Percentiles rank a stretch among this genome's conserved stretches.
Conservation (phyloP, 208 protist species). For the Leishmania tropica region DNA sequence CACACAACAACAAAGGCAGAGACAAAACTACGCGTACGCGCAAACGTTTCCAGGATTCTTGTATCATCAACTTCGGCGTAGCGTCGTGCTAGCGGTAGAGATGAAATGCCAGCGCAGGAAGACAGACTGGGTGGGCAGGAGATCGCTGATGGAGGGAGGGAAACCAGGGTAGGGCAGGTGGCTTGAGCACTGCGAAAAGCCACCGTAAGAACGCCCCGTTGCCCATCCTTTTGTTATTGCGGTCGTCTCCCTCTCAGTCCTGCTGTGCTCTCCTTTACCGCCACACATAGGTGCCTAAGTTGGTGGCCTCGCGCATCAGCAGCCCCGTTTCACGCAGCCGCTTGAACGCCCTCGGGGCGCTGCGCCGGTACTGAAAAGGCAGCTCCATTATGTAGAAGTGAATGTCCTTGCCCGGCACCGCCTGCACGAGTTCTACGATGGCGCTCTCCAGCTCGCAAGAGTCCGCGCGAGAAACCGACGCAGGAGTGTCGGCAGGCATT, state of each 20-base stretch:
- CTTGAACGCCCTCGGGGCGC: slow-evolving; percentile 68
- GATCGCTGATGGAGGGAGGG: background rate
- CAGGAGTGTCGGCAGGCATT: slow-evolving; percentile 12
- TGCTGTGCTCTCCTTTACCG: slow-evolving; percentile 23
- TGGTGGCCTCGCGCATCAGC: slow-evolving; percentile 53
- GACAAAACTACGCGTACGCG: background rate
- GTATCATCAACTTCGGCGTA: background rate
- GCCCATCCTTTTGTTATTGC: too few species aligned
- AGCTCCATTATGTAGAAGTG: slow-evolving; percentile 74
- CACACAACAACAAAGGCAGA: background rate
- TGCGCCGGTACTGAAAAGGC: slow-evolving; percentile 35
- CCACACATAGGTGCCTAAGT: slow-evolving; percentile 79
- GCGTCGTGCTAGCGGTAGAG: background rate
- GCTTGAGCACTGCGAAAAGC: background rate
- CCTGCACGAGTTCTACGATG: slow-evolving; percentile 55
- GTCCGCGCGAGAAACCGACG: background rate
- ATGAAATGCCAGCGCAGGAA: background rate
- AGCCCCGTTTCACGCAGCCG: slow-evolving; percentile 68
- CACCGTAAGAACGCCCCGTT: background rate
- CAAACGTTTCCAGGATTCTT: background rate
- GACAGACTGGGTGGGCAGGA: background rate
- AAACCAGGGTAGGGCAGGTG: background rate
- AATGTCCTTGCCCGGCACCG: slow-evolving; percentile 60
- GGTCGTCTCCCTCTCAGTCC: background rate
- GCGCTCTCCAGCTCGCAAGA: slow-evolving; percentile 43